A percentile compares a stretch with the other conserved stretches of the same genome.
Conservation (phyloP, 2,329 filamentous ascomycete species). For the Ascochyta koolunga region DNA sequence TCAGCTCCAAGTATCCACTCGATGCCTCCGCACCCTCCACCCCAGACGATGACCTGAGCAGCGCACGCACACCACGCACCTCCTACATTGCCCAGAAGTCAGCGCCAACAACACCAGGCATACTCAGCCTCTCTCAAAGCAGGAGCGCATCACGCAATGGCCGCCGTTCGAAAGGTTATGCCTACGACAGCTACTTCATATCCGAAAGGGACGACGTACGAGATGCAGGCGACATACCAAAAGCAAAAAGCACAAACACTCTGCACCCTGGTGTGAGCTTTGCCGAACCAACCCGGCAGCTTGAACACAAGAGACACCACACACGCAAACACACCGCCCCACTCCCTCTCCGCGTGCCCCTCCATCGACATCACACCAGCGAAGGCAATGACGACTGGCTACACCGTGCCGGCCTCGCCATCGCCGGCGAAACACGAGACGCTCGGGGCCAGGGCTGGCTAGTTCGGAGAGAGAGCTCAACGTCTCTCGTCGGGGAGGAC, state of each 20-base stretch:
- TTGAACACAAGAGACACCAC: constrained; percentile 31
- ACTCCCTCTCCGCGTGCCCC: constrained; percentile 32
- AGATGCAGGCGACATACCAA: constrained; percentile 48
- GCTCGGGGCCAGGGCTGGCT: constrained; percentile 69
- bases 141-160: constrained; percentile 46
- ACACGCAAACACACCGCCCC: constrained; percentile 40
- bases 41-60: constrained; percentile 28
- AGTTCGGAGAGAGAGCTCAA: constrained; percentile 61
- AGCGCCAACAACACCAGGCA: constrained; percentile 56
- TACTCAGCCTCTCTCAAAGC: constrained; percentile 51
- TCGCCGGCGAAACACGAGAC: constrained; percentile 63
- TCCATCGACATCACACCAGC: constrained; percentile 38
- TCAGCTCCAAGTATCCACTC: constrained; percentile 61
- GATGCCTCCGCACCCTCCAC: constrained; percentile 50
- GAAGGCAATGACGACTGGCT: constrained; percentile 61
- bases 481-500: constrained; percentile 55
- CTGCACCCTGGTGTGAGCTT: constrained; percentile 44
- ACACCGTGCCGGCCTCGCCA: constrained; percentile 62
- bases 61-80: constrained; percentile 40
- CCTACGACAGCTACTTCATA: constrained; percentile 43
- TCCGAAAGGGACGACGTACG: constrained; percentile 29
- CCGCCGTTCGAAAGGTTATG: constrained; percentile 37
- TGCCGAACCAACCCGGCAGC: neutral
- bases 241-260: constrained; percentile 55
- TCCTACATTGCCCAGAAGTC: constrained; percentile 58